Conservation (phyloP, 257 asterid genomes). For the Capsicum rhomboideum region DNA sequence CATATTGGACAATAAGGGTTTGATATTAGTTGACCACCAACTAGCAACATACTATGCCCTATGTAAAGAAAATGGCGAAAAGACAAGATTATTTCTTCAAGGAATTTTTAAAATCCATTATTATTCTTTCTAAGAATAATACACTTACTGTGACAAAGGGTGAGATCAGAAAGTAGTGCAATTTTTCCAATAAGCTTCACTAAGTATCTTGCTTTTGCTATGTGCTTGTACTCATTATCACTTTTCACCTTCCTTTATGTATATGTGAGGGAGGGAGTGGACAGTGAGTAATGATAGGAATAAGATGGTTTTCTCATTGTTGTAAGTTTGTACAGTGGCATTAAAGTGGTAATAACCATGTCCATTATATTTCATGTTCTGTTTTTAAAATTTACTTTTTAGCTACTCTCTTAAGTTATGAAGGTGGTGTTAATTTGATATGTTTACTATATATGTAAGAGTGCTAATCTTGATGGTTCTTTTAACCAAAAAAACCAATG, state of each 20-base stretch:
- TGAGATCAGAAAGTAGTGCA: conserved; percentile 80
- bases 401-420: not conserved
- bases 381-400: not conserved
- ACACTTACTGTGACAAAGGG: conserved; percentile 88
- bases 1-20: conserved; percentile 79
- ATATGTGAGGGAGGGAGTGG: not conserved
- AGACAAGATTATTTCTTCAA: conserved; percentile 65
- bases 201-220: not conserved
- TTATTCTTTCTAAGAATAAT: conserved; percentile 72
- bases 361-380: conserved; percentile 8
- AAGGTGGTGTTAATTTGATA: conserved; percentile 11
- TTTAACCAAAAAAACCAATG: no score
- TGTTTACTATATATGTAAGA: conserved; percentile 8
- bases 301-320: conserved; percentile 13
- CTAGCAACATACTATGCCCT: conserved; percentile 69
- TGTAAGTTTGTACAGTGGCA: not conserved
- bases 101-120: conserved; percentile 68
- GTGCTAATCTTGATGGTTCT: not conserved
- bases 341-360: not conserved
- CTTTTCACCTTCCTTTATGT: conserved; percentile 3
- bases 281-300: not conserved
- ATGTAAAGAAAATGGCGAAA: conserved; percentile 89
- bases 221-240: not conserved
- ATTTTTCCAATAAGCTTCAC: conserved; percentile 71
- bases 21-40: conserved; percentile 76